Percentiles rank a stretch among this genome's conserved stretches.
These are phyloP conservation scores for Tripterygium wilfordii DNA, from an alignment of 177 flowering plant genomes.

Conservation along the genomic window DNA sequence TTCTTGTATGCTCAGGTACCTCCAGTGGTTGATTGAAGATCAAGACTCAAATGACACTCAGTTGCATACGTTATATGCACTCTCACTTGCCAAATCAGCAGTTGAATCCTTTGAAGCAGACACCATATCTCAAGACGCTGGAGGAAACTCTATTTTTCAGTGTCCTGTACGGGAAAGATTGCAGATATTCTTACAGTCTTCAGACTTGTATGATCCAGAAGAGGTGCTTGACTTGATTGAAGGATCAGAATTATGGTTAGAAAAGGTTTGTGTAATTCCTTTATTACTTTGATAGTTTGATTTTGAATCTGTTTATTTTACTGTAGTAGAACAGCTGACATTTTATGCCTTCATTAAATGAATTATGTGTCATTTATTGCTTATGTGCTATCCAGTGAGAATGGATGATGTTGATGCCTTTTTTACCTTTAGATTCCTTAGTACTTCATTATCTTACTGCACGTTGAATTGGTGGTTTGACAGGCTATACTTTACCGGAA, in stretches of 20 bases:
- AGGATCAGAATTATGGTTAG: slow-evolving; percentile 91
- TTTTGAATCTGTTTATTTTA: slow-evolving; percentile 5
- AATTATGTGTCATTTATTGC: too few species aligned
- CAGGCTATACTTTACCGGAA: slow-evolving; percentile 97
- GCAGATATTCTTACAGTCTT: slow-evolving; percentile 82
- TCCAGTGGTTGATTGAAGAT: slow-evolving; percentile 97
- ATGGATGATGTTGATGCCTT: background rate
- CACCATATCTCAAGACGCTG: slow-evolving; percentile 14
- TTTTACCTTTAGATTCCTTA: too few species aligned
- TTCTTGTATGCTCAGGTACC: slow-evolving; percentile 4
- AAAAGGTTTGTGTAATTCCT: slow-evolving; percentile 57
- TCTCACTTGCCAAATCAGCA: slow-evolving; percentile 86
- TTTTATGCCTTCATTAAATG: too few species aligned
- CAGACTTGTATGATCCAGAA: slow-evolving; percentile 92
- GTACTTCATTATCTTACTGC: too few species aligned
- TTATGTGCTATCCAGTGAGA: too few species aligned
- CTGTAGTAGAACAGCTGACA: too few species aligned
- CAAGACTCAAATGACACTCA: slow-evolving; percentile 69
- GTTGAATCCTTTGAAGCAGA: slow-evolving; percentile 47
- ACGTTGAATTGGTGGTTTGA: too few species aligned
- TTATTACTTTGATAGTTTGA: slow-evolving; percentile 1
- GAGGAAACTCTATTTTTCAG: slow-evolving; percentile 28
- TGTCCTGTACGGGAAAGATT: slow-evolving; percentile 65
- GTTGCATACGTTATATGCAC: slow-evolving; percentile 83
- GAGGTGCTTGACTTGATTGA: slow-evolving; percentile 91